Conservation (phyloP, 139 green algal genomes). For the Picochlorum sp. region DNA sequence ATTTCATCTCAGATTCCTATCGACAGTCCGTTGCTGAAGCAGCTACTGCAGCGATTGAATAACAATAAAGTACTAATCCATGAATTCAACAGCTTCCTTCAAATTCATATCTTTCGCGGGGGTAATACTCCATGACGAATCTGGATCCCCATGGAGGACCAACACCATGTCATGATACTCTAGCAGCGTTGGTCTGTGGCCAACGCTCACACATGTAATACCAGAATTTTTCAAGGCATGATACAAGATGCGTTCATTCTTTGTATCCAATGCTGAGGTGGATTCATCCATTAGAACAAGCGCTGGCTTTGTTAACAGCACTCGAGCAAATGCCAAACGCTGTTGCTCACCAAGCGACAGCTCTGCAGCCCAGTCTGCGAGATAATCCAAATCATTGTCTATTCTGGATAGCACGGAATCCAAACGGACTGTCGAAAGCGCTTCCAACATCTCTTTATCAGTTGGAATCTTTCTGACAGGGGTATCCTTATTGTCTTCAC, state of each 20-base stretch:
- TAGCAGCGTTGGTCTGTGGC: conserved; percentile 75
- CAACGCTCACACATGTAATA: conserved; percentile 82
- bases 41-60: not conserved
- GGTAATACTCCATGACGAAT: conserved; percentile 20
- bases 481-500: not conserved
- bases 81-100: conserved; percentile 21
- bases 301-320: conserved; percentile 36
- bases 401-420: conserved; percentile 16
- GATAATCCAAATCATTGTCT: conserved; percentile 41
- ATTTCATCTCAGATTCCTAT: not conserved
- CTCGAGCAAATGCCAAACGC: conserved; percentile 86
- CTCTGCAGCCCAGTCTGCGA: conserved; percentile 73
- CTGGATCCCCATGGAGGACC: conserved; percentile 32
- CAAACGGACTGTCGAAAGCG: conserved; percentile 49
- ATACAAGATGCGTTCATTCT: conserved; percentile 84
- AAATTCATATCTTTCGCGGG: conserved; percentile 14
- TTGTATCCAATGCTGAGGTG: conserved; percentile 78
- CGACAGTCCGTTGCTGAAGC: not conserved
- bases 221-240: conserved; percentile 32
- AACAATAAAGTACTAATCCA: conserved; percentile 13
- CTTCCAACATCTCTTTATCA: conserved; percentile 56
- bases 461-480: conserved; percentile 24
- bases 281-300: conserved; percentile 93
- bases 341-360: conserved; percentile 96
- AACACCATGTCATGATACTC: conserved; percentile 73